phyloP scores from a whole-genome alignment of 352 stramenopile genomes.

The Phytopythium oedochilum region DNA sequence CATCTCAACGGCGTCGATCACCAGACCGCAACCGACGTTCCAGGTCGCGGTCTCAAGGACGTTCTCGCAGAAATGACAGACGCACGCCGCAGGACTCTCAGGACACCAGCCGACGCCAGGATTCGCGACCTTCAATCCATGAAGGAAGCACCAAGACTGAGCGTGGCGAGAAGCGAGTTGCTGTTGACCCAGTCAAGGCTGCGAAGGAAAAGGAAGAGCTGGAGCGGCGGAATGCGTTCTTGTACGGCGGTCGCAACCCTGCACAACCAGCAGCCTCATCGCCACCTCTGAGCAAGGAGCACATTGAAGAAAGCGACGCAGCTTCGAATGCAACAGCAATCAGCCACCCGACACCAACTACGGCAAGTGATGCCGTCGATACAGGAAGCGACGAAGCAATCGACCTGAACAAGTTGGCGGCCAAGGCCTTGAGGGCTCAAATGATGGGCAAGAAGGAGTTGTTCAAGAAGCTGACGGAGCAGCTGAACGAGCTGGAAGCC shows the following conservation, averaged over 20 bases:
- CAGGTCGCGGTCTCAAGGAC: slow-evolving; percentile 19
- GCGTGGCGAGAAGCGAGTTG: not conserved
- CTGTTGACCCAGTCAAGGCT: slow-evolving; percentile 21
- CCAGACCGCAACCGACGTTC: slow-evolving; percentile 7
- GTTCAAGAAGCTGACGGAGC: slow-evolving; percentile 69
- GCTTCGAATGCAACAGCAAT: not conserved
- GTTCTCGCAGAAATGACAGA: slow-evolving; percentile 3
- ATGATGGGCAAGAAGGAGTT: slow-evolving; percentile 78
- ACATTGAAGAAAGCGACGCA: not conserved
- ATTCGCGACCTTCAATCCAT: slow-evolving; percentile 7
- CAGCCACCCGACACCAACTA: not conserved
- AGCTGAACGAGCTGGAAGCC: slow-evolving; percentile 80
- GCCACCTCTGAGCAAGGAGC: not conserved
- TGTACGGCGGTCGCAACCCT: slow-evolving; percentile 39
- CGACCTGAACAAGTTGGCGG: slow-evolving; percentile 79
- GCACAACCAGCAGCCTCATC: no score
- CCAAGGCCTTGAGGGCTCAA: slow-evolving; percentile 67
- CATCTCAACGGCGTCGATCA: slow-evolving; percentile 6
- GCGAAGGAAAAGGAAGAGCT: slow-evolving; percentile 33
- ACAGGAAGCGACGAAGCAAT: slow-evolving; percentile 24
- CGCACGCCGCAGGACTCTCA: slow-evolving; percentile 1
- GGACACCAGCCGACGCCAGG: not conserved
- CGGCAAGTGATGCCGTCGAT: not conserved
- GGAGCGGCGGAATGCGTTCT: slow-evolving; percentile 50
- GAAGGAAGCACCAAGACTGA: not conserved